Evolutionary conservation across 257 asterid species (phyloP), one percentile per base, ranked within the genome.

Genomic region (Cordia subcordata): DNA sequence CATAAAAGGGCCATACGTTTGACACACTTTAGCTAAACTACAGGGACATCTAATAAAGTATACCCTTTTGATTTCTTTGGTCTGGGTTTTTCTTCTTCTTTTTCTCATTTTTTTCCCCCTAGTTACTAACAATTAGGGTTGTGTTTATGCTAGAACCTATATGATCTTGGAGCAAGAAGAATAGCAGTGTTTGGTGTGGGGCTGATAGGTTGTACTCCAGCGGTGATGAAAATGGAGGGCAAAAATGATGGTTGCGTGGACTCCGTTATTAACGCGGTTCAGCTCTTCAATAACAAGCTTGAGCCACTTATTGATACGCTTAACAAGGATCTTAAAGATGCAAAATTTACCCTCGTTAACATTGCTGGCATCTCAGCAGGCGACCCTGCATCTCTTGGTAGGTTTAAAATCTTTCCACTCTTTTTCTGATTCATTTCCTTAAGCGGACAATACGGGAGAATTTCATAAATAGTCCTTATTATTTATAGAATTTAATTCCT

Each of bases 271-370:
- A 40, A 18, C 0, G 75, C 61, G 0, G 85, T 60, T 4, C 60
- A 49, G 0, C 14, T 68, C 38, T 84, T 76, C 65, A 80, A 84
- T 17, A 8, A 57, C 8, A 64, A 23, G 21, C 63, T 84, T 4
- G 53, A 61, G 19, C 15, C 75, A 1, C 79, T 87, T 15, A 67
- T 87, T 8, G 72, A 62, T 16, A 19, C 47, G 19, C 69, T 87
- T 1, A 86, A 86, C 10, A 39, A n/a, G 8, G 11, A 57, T 18
- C 62, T 72, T 1, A 21, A 45, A 0, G 61, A 13, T 5, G 83
- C 94, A n/a, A 55, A 53, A 8, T 87, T 81, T 58, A 84, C 65
- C 22, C 72, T 57, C 53, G 53, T 84, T 37, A 87, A 87, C 66
- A 9, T 13, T 52, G 68, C 76, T 38, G 66, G 69, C 75, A 76